A percentile compares a stretch with the other conserved stretches of the same genome.
Conservation (phyloP, 208 protist species). For the Leishmania aethiopica region DNA sequence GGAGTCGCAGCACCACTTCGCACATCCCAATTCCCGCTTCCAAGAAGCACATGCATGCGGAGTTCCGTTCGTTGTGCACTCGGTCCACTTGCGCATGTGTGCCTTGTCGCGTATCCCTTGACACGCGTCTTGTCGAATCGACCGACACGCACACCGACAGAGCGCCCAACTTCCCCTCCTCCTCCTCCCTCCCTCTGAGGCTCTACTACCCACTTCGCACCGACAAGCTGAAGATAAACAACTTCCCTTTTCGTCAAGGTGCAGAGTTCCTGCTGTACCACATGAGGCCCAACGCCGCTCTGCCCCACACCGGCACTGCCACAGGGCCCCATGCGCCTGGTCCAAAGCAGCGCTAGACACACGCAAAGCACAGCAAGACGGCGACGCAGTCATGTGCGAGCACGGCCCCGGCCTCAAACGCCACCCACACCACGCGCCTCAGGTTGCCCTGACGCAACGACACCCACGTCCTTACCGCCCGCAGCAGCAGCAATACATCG, state of each 20-base stretch:
- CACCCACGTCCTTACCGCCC: not conserved
- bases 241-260: not conserved
- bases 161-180: too few relatives aligned
- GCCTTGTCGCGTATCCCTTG: not conserved
- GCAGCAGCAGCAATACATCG: not conserved
- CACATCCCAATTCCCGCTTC: not conserved
- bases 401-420: too few relatives aligned
- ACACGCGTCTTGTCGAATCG: not conserved
- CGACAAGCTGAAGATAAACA: not conserved
- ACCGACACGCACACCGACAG: not conserved
- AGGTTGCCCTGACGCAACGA: not conserved
- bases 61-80: not conserved
- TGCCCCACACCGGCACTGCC: not conserved
- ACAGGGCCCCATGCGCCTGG: not conserved
- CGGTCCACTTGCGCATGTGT: not conserved
- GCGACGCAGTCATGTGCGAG: too few relatives aligned
- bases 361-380: too few relatives aligned
- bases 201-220: not conserved
- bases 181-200: not conserved
- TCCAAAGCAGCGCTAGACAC: not conserved
- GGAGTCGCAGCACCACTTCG: not conserved
- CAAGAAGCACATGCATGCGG: not conserved
- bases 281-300: not conserved
- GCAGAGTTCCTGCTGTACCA: not conserved
- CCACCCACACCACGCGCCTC: not conserved